A percentile compares a stretch with the other conserved stretches of the same genome.
phyloP scores from a whole-genome alignment of 139 green algal species.

The Pseudopediastrum boryanum region DNA sequence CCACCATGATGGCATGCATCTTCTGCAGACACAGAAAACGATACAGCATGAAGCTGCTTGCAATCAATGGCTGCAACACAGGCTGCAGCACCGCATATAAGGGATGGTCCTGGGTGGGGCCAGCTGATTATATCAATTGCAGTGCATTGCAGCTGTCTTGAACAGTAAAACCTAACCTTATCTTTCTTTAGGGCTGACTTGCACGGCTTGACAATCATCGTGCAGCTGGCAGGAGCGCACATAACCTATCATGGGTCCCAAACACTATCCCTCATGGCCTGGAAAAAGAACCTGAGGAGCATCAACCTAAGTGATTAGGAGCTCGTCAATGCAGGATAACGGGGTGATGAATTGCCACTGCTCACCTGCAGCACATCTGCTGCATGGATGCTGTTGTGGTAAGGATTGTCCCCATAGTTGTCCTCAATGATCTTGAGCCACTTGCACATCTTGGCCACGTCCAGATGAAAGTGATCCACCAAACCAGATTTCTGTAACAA shows the following conservation, averaged over 20 bases:
- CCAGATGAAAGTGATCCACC: neutral
- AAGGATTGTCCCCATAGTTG: conserved; percentile 46
- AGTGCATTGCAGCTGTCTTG: neutral
- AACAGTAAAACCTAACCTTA: neutral
- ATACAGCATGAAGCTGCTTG: neutral
- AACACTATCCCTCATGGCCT: neutral
- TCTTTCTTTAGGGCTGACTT: neutral
- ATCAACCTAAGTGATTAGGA: no score
- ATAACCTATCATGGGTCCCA: neutral
- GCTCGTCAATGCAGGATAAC: neutral
- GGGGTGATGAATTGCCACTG: neutral
- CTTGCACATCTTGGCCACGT: neutral
- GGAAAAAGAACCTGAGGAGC: neutral
- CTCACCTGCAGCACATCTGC: conserved; percentile 51
- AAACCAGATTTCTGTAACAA: neutral
- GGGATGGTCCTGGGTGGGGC: neutral
- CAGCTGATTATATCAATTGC: neutral
- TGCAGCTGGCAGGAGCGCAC: neutral
- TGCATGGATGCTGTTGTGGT: conserved; percentile 59
- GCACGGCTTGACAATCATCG: neutral
- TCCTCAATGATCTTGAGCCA: conserved; percentile 22
- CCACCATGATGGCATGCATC: conserved; percentile 28
- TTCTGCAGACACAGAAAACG: neutral
- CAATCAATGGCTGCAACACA: neutral
- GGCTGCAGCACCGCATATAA: neutral